Conservation (phyloP, 352 stramenopile genomes). For the Pilasporangium apinafurcum region DNA sequence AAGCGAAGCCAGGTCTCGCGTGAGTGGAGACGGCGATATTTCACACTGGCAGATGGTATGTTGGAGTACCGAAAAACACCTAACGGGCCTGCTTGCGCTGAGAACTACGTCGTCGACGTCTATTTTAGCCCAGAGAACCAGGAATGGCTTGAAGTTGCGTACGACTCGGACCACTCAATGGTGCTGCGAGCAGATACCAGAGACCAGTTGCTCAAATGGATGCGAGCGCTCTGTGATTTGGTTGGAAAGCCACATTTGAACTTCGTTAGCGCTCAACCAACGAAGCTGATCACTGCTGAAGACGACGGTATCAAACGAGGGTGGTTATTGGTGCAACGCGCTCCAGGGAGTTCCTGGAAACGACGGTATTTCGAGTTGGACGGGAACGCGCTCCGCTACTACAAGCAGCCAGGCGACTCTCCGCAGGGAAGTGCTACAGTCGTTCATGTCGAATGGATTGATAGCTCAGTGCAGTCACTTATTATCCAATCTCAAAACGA, state of each 20-base stretch:
- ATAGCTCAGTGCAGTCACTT: constrained; percentile 22
- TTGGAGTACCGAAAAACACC: constrained; percentile 59
- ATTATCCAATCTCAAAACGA: constrained; percentile 40
- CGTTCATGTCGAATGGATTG: constrained; percentile 30
- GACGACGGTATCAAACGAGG: constrained; percentile 25
- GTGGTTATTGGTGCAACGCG: constrained; percentile 59
- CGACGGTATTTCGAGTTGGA: constrained; percentile 61
- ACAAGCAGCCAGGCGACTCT: constrained; percentile 31
- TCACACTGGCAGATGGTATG: constrained; percentile 45
- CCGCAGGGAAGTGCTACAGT: constrained; percentile 36
- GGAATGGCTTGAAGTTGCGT: constrained; percentile 35
- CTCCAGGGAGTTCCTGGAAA: constrained; percentile 46
- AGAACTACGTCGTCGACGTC: constrained; percentile 46
- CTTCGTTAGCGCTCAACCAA: constrained; percentile 1
- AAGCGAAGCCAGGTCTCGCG: constrained; percentile 37
- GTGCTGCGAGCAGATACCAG: constrained; percentile 37
- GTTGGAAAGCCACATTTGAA: constrained; percentile 17
- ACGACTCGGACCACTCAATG: constrained; percentile 44
- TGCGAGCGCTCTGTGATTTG: constrained; percentile 33
- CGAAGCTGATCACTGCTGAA: not conserved
- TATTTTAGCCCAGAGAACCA: constrained; percentile 23
- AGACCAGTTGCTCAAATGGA: constrained; percentile 47
- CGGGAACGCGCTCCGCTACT: constrained; percentile 42
- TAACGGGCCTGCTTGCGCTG: constrained; percentile 32
- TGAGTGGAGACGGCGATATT: constrained; percentile 60